Conservation (phyloP, 83 land plant genomes). For the Thuja plicata region DNA sequence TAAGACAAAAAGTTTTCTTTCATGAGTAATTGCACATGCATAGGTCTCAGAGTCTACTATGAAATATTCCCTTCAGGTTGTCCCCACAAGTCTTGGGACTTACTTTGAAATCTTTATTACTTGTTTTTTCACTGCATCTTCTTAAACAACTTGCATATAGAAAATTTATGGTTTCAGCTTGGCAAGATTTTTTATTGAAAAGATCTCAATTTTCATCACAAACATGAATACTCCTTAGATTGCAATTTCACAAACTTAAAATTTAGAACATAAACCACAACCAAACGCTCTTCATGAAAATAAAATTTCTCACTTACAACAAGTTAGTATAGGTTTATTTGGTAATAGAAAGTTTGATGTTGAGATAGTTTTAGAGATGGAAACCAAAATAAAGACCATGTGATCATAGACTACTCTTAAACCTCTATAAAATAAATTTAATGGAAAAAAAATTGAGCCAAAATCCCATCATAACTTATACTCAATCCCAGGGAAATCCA, state of each 20-base stretch:
- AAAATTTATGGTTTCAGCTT: neutral
- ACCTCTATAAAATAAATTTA: too few relatives aligned
- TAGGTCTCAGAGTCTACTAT: slow-evolving; percentile 18
- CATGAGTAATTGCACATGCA: slow-evolving; percentile 42
- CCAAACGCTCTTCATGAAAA: slow-evolving; percentile 22
- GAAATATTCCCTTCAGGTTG: neutral
- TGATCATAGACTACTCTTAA: too few relatives aligned
- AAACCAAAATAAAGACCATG: too few relatives aligned
- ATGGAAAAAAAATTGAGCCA: neutral
- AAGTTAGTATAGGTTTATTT: slow-evolving; percentile 31
- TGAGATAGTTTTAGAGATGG: slow-evolving; percentile 49
- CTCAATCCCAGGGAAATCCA: neutral
- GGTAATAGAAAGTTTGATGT: slow-evolving; percentile 14
- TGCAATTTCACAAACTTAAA: neutral
- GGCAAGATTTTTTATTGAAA: neutral
- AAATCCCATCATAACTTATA: neutral
- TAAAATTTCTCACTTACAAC: slow-evolving; percentile 30
- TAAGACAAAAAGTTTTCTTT: slow-evolving; percentile 28
- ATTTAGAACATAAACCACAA: slow-evolving; percentile 13
- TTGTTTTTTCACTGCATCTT: neutral
- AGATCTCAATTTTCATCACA: slow-evolving; percentile 18
- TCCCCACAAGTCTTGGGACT: too few relatives aligned
- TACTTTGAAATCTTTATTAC: neutral
- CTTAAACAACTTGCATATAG: neutral
- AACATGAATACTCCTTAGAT: slow-evolving; percentile 16